phyloP scores from a whole-genome alignment of 768 basidiomycete genomes.

The Crepidotus variabilis region DNA sequence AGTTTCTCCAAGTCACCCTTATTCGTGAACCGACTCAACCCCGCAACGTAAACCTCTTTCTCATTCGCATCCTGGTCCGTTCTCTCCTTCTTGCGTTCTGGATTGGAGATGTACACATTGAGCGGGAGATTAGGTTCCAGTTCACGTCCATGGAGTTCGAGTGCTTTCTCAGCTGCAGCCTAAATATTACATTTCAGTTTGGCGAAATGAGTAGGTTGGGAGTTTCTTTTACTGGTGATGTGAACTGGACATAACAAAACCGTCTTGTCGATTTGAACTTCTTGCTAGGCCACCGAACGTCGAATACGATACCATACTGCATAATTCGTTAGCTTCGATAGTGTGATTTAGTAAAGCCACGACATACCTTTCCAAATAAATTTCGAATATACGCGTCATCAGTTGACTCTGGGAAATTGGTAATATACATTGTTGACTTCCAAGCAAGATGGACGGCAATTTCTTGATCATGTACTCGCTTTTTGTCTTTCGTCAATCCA shows the following conservation, averaged over 20 bases:
- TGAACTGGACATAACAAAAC: slow-evolving; percentile 94
- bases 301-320: slow-evolving; percentile 88
- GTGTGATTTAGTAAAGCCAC: too few relatives aligned
- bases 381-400: slow-evolving; percentile 76
- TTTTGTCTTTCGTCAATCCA: slow-evolving; percentile 94
- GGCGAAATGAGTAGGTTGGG: not conserved
- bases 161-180: slow-evolving; percentile 67
- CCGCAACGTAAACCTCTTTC: slow-evolving; percentile 84
- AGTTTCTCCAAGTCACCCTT: slow-evolving; percentile 76
- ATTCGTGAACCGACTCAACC: slow-evolving; percentile 73
- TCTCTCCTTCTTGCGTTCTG: slow-evolving; percentile 84
- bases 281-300: slow-evolving; percentile 97
- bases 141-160: slow-evolving; percentile 78
- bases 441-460: slow-evolving; percentile 86
- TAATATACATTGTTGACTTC: slow-evolving; percentile 92
- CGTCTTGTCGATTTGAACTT: slow-evolving; percentile 89
- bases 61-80: slow-evolving; percentile 84
- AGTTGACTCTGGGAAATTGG: slow-evolving; percentile 86
- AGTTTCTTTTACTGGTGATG: slow-evolving; percentile 62
- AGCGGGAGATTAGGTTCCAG: slow-evolving; percentile 65
- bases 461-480: slow-evolving; percentile 71
- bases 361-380: slow-evolving; percentile 71
- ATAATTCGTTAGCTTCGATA: not conserved
- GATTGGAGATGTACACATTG: slow-evolving; percentile 86
- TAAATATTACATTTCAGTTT: slow-evolving; percentile 20